phyloP scores from a whole-genome alignment of 352 stramenopile genomes.

The Phytophthora syringae region DNA sequence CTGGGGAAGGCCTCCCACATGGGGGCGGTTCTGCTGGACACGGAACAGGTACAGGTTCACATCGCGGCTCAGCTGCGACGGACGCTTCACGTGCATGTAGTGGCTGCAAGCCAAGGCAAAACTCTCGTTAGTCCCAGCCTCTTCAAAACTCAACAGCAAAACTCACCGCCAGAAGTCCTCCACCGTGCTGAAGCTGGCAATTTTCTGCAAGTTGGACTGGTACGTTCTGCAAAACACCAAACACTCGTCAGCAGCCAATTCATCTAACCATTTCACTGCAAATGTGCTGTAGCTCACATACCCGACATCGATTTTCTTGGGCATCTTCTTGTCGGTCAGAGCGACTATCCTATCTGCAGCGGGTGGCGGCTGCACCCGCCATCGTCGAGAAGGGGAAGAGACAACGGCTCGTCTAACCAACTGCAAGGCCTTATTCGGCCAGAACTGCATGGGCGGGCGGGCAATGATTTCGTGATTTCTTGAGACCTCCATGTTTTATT shows the following conservation, averaged over 20 bases:
- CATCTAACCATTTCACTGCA: background rate
- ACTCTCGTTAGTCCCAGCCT: background rate
- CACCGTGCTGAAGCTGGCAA: constrained; percentile 90
- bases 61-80: constrained; percentile 90
- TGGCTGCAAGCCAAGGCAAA: constrained; percentile 42
- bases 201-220: constrained; percentile 88
- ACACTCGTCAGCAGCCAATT: background rate
- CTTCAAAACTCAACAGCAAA: background rate
- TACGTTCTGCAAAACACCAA: too few relatives aligned
- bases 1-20: constrained; percentile 94
- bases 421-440: too few relatives aligned
- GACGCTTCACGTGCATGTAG: constrained; percentile 95
- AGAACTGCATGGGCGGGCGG: too few relatives aligned
- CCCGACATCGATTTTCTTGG: constrained; percentile 90
- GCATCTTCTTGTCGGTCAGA: constrained; percentile 94
- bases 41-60: constrained; percentile 95
- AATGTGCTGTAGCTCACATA: constrained; percentile 38
- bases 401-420: too few relatives aligned
- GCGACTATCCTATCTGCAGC: constrained; percentile 89
- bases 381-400: too few relatives aligned
- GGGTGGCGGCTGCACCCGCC: too few relatives aligned
- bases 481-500: too few relatives aligned
- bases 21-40: constrained; percentile 82
- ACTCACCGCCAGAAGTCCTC: constrained; percentile 93
- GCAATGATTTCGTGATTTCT: too few relatives aligned